Percentiles rank a stretch among this genome's conserved stretches.
Evolutionary conservation across 805 yeast species (phyloP).

Genomic region (Vanderwaltozyma polyspora): DNA sequence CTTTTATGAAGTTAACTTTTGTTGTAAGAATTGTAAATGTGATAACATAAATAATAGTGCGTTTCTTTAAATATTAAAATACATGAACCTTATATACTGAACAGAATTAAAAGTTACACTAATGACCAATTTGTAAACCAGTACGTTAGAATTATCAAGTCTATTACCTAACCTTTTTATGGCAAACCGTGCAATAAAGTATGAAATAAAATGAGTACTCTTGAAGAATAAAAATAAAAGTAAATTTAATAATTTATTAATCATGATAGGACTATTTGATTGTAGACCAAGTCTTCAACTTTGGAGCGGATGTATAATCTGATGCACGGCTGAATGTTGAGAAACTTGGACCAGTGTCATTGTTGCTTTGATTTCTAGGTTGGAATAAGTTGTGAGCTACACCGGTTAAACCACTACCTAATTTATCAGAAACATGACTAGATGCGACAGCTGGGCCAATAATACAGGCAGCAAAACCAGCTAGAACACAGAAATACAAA

Average conservation of each 20-base stretch:
- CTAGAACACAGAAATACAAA: constrained; percentile 58
- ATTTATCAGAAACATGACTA: constrained; percentile 32
- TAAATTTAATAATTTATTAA: background rate
- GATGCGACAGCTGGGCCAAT: constrained; percentile 90
- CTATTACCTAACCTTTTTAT: too few species aligned
- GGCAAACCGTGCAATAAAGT: too few species aligned
- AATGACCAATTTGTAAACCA: too few species aligned
- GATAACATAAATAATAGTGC: background rate
- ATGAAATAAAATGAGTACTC: too few species aligned
- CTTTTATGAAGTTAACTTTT: too few species aligned
- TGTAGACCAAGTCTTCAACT: constrained; percentile 44
- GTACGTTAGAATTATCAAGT: too few species aligned
- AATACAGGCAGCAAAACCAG: constrained; percentile 62
- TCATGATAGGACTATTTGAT: constrained; percentile 26
- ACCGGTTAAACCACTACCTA: constrained; percentile 29
- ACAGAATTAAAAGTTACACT: too few species aligned
- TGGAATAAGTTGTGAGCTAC: constrained; percentile 64
- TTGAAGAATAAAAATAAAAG: too few species aligned
- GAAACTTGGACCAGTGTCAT: constrained; percentile 59
- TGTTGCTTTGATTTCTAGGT: constrained; percentile 70
- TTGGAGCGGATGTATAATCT: constrained; percentile 38
- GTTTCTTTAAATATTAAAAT: constrained; percentile 2
- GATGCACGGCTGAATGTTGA: constrained; percentile 26
- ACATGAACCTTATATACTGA: constrained; percentile 1
- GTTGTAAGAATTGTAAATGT: background rate